Conservation (phyloP, 2,329 filamentous ascomycete genomes). For the Elsinoe arachidis region DNA sequence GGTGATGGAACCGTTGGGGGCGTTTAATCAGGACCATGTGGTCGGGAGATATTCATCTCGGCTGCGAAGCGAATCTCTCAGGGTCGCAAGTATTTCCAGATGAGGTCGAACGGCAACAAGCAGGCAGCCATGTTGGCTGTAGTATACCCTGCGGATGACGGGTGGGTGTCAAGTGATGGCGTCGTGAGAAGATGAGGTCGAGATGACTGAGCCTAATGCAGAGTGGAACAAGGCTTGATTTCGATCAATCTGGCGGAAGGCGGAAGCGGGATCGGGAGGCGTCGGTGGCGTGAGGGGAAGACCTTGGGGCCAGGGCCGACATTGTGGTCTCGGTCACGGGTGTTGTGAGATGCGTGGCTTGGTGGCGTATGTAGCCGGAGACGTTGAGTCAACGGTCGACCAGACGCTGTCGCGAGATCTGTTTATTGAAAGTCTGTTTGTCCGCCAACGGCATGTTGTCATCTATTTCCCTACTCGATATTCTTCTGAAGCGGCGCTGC, state of each 20-base stretch:
- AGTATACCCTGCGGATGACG: neutral
- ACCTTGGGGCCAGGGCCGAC: neutral
- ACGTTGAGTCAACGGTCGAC: neutral
- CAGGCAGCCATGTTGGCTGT: neutral
- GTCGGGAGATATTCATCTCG: slow-evolving; percentile 5
- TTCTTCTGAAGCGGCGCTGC: neutral
- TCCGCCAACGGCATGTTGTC: neutral
- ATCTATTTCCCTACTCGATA: neutral
- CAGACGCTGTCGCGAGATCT: neutral
- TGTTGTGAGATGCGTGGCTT: neutral
- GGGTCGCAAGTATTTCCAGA: neutral
- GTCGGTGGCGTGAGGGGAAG: neutral
- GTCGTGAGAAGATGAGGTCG: neutral
- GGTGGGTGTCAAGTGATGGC: neutral
- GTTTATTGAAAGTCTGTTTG: slow-evolving; percentile 5
- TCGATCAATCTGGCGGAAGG: neutral
- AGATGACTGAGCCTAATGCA: neutral
- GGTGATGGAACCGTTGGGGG: slow-evolving; percentile 4
- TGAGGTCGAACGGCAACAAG: neutral
- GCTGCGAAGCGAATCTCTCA: neutral
- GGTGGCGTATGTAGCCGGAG: slow-evolving; percentile 1
- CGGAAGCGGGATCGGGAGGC: neutral
- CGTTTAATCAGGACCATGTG: neutral
- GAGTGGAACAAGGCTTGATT: neutral
- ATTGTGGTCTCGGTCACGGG: neutral